Evolutionary conservation across 345 rosid genomes (phyloP), one percentile per base, ranked within the genome.

Genomic region (Pugionium dolabratum): DNA sequence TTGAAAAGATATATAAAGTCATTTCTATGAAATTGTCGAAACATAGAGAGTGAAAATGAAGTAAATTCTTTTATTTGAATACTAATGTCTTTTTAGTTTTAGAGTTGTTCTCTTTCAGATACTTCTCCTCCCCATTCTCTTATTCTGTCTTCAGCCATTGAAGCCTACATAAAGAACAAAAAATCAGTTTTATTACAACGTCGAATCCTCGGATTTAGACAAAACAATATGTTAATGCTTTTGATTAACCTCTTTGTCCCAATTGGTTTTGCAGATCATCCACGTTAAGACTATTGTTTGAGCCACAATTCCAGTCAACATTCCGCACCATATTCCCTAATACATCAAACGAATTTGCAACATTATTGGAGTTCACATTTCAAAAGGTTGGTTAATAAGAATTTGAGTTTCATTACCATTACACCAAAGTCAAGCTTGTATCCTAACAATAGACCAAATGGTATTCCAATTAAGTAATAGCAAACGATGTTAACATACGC

Each of bases 311-410:
- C 96, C 96, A 0, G 73, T 55, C 31, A 89, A 29, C 96, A 89
- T 89, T 18, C 94, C 91, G 3, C 35, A 56, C 96, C 94, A 89
- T 25, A 89, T 84, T 8, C 94, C 96, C 94, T 89, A 80, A 9
- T 2, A 40, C n/a, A 44, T 27, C 3, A 52, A 64, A 1, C 18
- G 39, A 29, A 42, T 42, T 57, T 1, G 0, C 29, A 18, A 18
- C 18, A 18, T 18, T 18, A 18, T 18, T 18, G 18, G 18, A 18
- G 18, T 18, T 18, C 18, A 18, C 18, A 18, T 18, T 18, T 43
- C 11, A 0, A 40, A 9, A 40, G n/a, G n/a, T 40, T 40, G 6
- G 27, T 6, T 18, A 18, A 18, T 18, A 18, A 18, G 18, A 4
- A 25, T 40, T 40, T 28, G 47, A 10, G 35, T 29, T 41, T 58